Conservation (phyloP, 371 early-diverging fungal species). For the Neoconidiobolus thromboides region DNA sequence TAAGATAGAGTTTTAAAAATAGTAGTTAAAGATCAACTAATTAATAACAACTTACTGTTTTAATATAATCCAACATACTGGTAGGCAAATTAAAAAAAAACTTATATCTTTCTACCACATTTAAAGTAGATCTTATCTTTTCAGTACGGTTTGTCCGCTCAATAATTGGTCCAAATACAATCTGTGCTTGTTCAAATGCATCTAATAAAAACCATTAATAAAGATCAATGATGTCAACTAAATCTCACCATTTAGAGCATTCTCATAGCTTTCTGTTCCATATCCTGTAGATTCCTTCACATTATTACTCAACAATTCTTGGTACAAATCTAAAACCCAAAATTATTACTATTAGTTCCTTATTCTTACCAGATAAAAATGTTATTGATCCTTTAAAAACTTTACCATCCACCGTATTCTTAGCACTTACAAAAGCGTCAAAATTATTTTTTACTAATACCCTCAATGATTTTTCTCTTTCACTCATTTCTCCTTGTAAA, state of each 20-base stretch:
- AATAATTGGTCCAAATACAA: constrained; percentile 75
- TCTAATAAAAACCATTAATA: constrained; percentile 15
- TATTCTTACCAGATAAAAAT: too few species aligned
- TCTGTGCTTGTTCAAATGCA: constrained; percentile 44
- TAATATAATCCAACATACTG: constrained; percentile 56
- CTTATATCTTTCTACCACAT: constrained; percentile 73
- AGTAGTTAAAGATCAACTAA: not conserved
- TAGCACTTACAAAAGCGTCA: constrained; percentile 89
- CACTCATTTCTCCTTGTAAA: constrained; percentile 49
- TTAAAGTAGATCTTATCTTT: constrained; percentile 75
- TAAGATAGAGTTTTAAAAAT: not conserved
- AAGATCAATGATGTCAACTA: not conserved
- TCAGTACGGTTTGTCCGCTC: constrained; percentile 69
- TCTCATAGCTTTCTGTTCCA: constrained; percentile 34
- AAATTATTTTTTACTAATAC: constrained; percentile 83
- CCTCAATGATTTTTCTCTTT: constrained; percentile 69
- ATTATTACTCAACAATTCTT: constrained; percentile 69
- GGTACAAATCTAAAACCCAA: constrained; percentile 45
- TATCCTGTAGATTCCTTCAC: constrained; percentile 56
- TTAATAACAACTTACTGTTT: constrained; percentile 26
- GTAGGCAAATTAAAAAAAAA: constrained; percentile 89
- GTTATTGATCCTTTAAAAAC: not conserved
- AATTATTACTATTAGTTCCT: not conserved
- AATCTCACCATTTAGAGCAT: constrained; percentile 15
- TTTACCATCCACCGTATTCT: constrained; percentile 76